Evolutionary conservation across 495 filamentous ascomycete genomes (phyloP), one percentile per base, ranked within the genome.

Genomic region (Halenospora varia): DNA sequence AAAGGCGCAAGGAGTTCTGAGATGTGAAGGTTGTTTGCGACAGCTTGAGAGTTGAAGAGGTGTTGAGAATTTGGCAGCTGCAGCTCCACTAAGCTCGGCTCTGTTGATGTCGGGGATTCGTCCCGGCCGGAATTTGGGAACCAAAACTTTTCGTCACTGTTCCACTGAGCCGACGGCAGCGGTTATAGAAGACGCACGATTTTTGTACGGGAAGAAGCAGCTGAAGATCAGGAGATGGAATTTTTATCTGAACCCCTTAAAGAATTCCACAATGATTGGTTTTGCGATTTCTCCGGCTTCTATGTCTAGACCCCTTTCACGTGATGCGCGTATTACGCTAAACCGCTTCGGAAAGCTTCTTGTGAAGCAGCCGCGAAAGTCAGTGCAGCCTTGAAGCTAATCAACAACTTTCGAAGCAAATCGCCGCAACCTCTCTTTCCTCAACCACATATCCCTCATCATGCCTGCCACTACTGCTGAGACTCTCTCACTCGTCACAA

Each of bases 381-480:
- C 50, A 45, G 19, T 55, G 57, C 24, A 63, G 61, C 63, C 60
- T 65, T 48, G 2, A 39, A 22, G 11, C n/a, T 22, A 29, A 57
- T 57, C 53, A 57, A 52, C 29, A 55, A 53, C 23, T 49, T 49
- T 26, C 2, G 15, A 18, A 13, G 48, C 58, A 47, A 51, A 55
- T 29, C 59, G 13, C 50, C 45, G 46, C 39, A n/a, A 45, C 53
- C 52, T 48, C 49, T 41, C 42, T 55, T 17, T 41, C 40, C 20
- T 48, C 23, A 46, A 50, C 10, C 10, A 24, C 47, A 8, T 9
- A 46, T 6, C 23, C 18, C 45, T 51, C 74, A 79, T 66, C 67
- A 96, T 97, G 92, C 92, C 90, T 75, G 83, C 92, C 74, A 97
- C 92, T 60, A 96, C 92, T 73, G 90, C 89, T 66, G 92, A 97